Evolutionary conservation across 2,329 filamentous ascomycete species (phyloP), one percentile per base, ranked within the genome.

Genomic region (Zasmidium cellare): DNA sequence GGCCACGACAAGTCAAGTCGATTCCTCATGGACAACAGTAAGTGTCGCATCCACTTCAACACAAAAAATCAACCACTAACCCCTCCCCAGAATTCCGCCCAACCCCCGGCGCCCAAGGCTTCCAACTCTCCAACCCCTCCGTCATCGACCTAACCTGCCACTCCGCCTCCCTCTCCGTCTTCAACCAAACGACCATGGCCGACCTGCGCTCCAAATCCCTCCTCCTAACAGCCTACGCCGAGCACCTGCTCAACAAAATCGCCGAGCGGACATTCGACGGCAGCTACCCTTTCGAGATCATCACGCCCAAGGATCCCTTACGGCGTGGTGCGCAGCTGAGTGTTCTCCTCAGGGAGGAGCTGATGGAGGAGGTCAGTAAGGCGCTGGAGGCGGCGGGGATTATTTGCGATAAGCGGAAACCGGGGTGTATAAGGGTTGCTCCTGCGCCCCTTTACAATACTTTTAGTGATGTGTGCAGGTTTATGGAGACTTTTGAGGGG

Each of bases 401-500:
- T 1, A 82, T 96, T 1, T 86, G 90, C 46, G 92, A 96, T 71
- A 89, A 94, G 80, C 80, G 92, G 59, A 91, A 91, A 73, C 92
- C 92, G 0, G 87, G 92, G 69, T 91, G 96, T 14, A 87, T 96
- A 53, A 80, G 92, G 1, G 86, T 96, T 1, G 91, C 92, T 1
- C 91, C 92, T 1, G 88, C 89, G 47, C 91, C 92, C 9, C 73
- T 96, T 65, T 96, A 96, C 75, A 92, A 92, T 68, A 86, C 84
- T 0, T 96, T 91, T 70, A 80, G 81, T 56, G 92, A 96, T 65
- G 86, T 92, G 11, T 86, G 76, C 76, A 72, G 75, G 16, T 90
- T 90, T 67, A 81, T 79, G 59, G 71, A 73, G 25, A 75, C 84
- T 23, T 85, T 87, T 64, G 72, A 76, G 12, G 69, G 75, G 50